Evolutionary conservation across 176 grass and related monocot genomes (phyloP).

Genomic region (Carex parvula): DNA sequence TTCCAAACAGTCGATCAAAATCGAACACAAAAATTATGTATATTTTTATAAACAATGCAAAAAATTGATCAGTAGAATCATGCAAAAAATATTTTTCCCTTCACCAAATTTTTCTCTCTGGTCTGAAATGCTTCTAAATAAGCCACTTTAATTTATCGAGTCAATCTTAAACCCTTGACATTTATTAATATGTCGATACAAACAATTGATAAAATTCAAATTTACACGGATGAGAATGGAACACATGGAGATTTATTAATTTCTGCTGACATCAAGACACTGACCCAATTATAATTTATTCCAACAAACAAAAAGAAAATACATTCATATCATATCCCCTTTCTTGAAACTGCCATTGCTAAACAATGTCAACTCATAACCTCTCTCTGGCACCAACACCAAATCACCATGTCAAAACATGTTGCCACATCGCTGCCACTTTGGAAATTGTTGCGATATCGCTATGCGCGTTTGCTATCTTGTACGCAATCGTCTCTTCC

Average conservation of each 20-base stretch:
- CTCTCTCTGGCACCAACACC: not conserved
- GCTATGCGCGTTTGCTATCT: not conserved
- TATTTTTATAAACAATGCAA: not conserved
- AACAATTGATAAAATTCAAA: not conserved
- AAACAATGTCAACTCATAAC: not conserved
- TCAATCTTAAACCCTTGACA: not conserved
- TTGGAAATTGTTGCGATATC: not conserved
- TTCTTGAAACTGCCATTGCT: not conserved
- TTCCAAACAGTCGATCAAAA: too few relatives aligned
- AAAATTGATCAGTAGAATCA: not conserved
- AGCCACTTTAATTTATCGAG: not conserved
- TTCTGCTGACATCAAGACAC: not conserved
- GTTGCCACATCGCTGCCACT: not conserved
- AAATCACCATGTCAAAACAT: not conserved
- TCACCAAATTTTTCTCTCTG: not conserved
- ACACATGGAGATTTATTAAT: too few relatives aligned
- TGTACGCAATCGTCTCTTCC: not conserved
- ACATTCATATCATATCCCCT: not conserved
- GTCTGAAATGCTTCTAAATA: not conserved
- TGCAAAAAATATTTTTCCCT: not conserved
- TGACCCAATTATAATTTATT: not conserved
- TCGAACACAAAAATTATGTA: not conserved
- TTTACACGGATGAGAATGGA: not conserved
- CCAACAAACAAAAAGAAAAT: not conserved
- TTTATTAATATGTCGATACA: not conserved